Percentiles rank a stretch among this genome's conserved stretches.
phyloP scores from a whole-genome alignment of 2,329 filamentous ascomycete genomes.

The Talaromyces islandicus region DNA sequence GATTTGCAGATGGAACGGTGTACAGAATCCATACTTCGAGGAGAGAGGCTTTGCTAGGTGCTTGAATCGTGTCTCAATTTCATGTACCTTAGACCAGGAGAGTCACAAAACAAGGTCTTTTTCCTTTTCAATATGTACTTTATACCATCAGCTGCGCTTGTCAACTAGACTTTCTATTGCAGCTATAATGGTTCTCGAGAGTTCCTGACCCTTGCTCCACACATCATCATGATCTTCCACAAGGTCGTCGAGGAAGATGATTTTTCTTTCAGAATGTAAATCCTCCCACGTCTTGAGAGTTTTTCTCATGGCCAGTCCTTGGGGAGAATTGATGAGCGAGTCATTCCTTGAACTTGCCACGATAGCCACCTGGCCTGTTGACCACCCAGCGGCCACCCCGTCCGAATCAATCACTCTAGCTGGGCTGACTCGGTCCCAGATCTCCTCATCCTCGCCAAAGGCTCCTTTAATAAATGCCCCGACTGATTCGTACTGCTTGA shows the following conservation, averaged over 20 bases:
- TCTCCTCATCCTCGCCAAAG: constrained; percentile 31
- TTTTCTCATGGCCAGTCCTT: constrained; percentile 42
- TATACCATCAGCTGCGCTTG: neutral
- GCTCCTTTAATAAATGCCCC: constrained; percentile 36
- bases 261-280: constrained; percentile 35
- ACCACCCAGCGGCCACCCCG: constrained; percentile 29
- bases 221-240: constrained; percentile 36
- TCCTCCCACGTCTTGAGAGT: constrained; percentile 45
- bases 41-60: neutral
- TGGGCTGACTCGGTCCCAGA: constrained; percentile 37
- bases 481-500: constrained; percentile 28
- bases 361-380: constrained; percentile 28
- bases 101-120: neutral
- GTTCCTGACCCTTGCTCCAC: constrained; percentile 35
- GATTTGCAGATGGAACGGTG: neutral
- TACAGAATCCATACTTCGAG: neutral
- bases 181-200: constrained; percentile 31
- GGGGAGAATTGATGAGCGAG: constrained; percentile 33
- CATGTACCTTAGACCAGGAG: neutral
- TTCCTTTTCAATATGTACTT: neutral
- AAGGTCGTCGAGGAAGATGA: constrained; percentile 33
- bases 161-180: constrained; percentile 22
- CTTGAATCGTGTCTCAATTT: neutral
- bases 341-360: constrained; percentile 39
- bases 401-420: constrained; percentile 23